These are phyloP conservation scores for Eucalyptus marginata DNA, from an alignment of 345 rosid species.

Conservation along the genomic window DNA sequence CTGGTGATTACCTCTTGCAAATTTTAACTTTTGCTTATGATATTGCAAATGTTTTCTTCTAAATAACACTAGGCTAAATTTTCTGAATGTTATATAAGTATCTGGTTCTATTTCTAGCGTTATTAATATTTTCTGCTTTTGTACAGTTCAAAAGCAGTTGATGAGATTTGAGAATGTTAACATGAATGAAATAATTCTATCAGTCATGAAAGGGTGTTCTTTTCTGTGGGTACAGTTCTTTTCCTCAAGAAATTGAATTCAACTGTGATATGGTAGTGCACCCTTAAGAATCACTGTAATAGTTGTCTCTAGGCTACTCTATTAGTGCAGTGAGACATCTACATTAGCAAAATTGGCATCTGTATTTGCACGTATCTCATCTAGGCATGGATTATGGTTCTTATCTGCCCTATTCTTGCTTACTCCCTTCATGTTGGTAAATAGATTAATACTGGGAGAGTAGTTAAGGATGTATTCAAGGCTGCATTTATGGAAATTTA, in stretches of 20 bases:
- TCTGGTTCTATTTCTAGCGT: neutral
- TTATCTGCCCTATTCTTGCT: neutral
- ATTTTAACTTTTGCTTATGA: neutral
- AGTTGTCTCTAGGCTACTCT: neutral
- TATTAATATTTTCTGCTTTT: neutral
- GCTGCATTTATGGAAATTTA: neutral
- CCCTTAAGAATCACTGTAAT: neutral
- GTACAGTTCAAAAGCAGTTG: neutral
- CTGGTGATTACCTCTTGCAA: neutral
- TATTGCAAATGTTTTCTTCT: neutral
- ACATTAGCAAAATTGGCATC: neutral
- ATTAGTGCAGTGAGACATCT: neutral
- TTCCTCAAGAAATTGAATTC: neutral
- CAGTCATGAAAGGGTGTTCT: neutral
- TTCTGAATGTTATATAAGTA: neutral
- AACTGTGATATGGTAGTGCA: neutral
- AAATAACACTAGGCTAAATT: neutral
- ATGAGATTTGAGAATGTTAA: neutral
- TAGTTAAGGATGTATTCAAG: neutral
- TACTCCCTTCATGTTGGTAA: neutral
- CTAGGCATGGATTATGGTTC: neutral
- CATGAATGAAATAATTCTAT: neutral
- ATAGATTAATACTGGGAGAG: neutral
- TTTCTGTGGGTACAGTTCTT: neutral
- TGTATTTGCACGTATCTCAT: neutral